Evolutionary conservation across 768 basidiomycete species (phyloP), one percentile per base, ranked within the genome.

Genomic region (Crucibulum laeve): DNA sequence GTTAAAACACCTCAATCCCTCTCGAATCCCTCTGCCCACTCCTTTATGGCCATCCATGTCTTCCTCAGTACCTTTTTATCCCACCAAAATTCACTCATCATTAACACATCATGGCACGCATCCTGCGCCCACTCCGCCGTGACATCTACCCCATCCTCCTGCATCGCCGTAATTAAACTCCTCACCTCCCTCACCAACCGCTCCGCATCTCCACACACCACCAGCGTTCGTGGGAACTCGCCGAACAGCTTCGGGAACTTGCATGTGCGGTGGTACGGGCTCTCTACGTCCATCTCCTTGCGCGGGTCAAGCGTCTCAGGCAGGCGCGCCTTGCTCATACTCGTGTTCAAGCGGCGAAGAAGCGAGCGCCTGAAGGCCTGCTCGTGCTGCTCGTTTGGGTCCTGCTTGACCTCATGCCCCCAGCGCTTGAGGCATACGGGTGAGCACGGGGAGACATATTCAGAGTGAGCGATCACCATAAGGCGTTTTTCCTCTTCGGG

Each of bases 201-300:
- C 60, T 79, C 77, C 28, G 73, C 74, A 47, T 75, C 73, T 3
- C 77, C 77, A 24, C 71, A 64, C 17, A 75, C 65, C 39, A 77
- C 59, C 34, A 74, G 57, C 18, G 69, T 58, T 35, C 57, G 61
- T 25, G 76, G 72, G 45, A 77, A 79, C 23, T 59, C 64, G 19
- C 59, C 64, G 52, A 79, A 77, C 14, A 79, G 60, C 26, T 59
- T 62, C 18, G 64, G 57, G 41, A 68, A 70, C 18, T 48, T 48
- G 19, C 54, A 53, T 3, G 53, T 50, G 22, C 53, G 52, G 40
- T 49, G 53, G 49, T 51, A 57, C 11, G 54, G 49, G 21, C 51
- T 53, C 19, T 55, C 54, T 13, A 25, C 42, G 7, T 44, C 46
- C 35, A 40, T 45, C 45, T 14, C 38, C 34, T 7, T 47, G 38